Base-by-base conservation (phyloP, 768 basidiomycete genomes). In the Lentinula edodes region DNA sequence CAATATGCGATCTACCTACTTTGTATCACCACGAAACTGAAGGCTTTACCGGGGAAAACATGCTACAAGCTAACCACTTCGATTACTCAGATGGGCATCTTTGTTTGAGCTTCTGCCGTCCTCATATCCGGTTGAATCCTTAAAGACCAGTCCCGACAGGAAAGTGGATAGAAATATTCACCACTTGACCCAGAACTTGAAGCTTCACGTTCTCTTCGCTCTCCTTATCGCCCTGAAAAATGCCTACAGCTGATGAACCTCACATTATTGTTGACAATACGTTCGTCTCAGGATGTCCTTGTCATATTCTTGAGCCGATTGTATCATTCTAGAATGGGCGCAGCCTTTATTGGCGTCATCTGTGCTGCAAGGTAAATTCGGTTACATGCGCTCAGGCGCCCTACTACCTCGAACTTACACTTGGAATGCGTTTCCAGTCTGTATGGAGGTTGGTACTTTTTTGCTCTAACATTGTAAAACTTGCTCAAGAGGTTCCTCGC, bases 271-370 rank as follows among this genome's bases (percentile, higher is more conserved):
- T 76, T 38, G 73, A 77, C 66, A 76, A 77, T 64, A 75, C 74
- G 76, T 76, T 69, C 58, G 75, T 71, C 45, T 5, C 20, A 35
- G 38, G 20, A 42, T n/a, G 16, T 35, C 56, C 10, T 34, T 42
- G 34, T 10, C 28, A 46, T 58, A 13, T 28, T 28, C 23, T 46
- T 13, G 42, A 41, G 16, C 39, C 28, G 35, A 58, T 12, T 59
- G 51, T 62, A 20, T 51, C 46, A 8, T 62, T n/a, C 34, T 61
- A 83, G 82, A 45, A 77, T 82, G 76, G 82, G 82, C 43, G 81
- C 81, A 28, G 74, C 80, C 50, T 77, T 78, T 59, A 74, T 83
- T 62, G 81, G 81, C 48, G 79, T 82, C 28, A 75, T 83, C 42
- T 73, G 74, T 55, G 78, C 81, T 52, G 80, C 73, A 36, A 70